These are phyloP conservation scores for Podaxis rugospora DNA, from an alignment of 768 basidiomycete genomes.

Conservation along the genomic window DNA sequence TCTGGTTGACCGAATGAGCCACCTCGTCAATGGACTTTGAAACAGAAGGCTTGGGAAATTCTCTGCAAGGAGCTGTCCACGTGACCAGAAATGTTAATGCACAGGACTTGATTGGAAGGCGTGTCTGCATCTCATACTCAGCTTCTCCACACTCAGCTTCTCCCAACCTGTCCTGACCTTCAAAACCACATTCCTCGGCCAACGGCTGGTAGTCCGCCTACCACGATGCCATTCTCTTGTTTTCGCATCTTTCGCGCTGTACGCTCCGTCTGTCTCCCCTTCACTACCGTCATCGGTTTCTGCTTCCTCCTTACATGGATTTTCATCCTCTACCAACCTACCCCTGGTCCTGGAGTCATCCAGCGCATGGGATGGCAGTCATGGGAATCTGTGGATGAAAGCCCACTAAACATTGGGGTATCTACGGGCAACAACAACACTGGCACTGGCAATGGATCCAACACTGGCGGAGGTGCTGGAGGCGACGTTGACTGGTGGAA, in stretches of 20 bases:
- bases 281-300: conserved; percentile 61
- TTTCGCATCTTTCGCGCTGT: conserved; percentile 46
- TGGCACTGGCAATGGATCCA: not conserved
- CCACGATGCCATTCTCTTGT: conserved; percentile 34
- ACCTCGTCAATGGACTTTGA: not conserved
- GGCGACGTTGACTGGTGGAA: conserved; percentile 69
- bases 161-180: not conserved
- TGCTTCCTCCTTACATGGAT: conserved; percentile 69
- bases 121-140: not conserved
- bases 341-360: conserved; percentile 60
- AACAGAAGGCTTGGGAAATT: not conserved
- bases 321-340: conserved; percentile 80
- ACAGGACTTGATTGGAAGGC: conserved; percentile 6
- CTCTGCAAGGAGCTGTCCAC: not conserved
- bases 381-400: conserved; percentile 59
- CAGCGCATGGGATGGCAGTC: conserved; percentile 87
- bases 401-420: not conserved
- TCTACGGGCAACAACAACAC: conserved; percentile 5
- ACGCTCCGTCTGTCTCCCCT: conserved; percentile 52
- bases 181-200: not conserved
- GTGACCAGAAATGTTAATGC: not conserved
- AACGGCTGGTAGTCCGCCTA: conserved; percentile 13
- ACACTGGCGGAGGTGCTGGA: conserved; percentile 6
- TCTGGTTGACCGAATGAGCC: not conserved
- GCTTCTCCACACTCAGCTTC: not conserved